Base-by-base conservation (phyloP, 495 filamentous ascomycete species). In the Platismatia glauca region DNA sequence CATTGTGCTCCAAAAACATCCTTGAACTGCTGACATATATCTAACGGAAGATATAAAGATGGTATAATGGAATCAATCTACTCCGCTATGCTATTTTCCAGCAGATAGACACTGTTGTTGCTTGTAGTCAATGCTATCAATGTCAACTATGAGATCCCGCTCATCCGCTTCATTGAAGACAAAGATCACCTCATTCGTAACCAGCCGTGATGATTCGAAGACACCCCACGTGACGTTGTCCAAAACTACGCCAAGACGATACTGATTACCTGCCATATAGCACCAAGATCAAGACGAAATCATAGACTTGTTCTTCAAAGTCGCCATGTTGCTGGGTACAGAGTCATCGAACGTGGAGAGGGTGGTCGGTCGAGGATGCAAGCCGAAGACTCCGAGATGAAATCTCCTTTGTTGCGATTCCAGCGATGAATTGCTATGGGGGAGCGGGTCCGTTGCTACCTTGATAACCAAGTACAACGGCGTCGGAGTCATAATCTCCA, bases 61-160 rank as follows among this genome's bases (percentile, higher is more conserved):
- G 82, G 73, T 31, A 81, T 73, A 5, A 76, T 78, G 18, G 82
- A 84, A 69, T 85, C 81, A 64, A 85, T 79, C 58, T 74, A 79
- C 24, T 65, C 64, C 22, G 50, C 35, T 18, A 73, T 65, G 34
- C 60, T 64, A 61, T 81, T 66, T 20, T 76, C 73, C 6, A 59
- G 33, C 6, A 64, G 53, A 15, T 37, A 31, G 4, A 56, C 59
- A 5, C 24, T 24, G 31, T 31, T 39, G 16, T 71, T 75, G 50
- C 70, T 73, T 7, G 76, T 70, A 4, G 72, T 76, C 35, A 84
- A 84, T 79, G 18, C 68, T 73, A 52, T 77, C 74, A 24, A 84
- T 67, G 8, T 67, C 69, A 12, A 84, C 78, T 0, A 76, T 74
- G 7, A 84, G 66, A 61, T 82, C 79, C 3, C 79, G 70, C 33